These are phyloP conservation scores for Dinochytrium kinnereticum DNA, from an alignment of 371 early-diverging fungal genomes.

Conservation along the genomic window DNA sequence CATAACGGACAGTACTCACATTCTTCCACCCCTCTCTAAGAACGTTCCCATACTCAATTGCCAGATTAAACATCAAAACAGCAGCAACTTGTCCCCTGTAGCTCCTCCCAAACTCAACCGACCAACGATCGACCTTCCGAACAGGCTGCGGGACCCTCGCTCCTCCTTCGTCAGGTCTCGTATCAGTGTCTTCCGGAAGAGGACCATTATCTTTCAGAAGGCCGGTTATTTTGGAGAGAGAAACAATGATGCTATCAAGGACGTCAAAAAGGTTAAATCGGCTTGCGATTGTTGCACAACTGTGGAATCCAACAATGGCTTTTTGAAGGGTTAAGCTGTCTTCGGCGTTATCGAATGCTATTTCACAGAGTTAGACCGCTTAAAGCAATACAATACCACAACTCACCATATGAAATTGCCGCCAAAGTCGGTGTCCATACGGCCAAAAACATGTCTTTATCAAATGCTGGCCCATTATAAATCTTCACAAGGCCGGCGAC, in stretches of 20 bases:
- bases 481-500: constrained; percentile 54
- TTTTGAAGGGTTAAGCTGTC: constrained; percentile 79
- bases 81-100: constrained; percentile 88
- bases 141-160: constrained; percentile 36
- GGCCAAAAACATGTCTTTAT: constrained; percentile 68
- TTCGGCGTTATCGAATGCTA: constrained; percentile 82
- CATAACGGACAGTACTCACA: constrained; percentile 40
- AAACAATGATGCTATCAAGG: constrained; percentile 77
- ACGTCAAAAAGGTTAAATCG: constrained; percentile 75
- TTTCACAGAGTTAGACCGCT: background rate
- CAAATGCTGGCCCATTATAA: constrained; percentile 62
- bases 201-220: constrained; percentile 59
- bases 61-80: constrained; percentile 81
- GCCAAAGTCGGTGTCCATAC: constrained; percentile 69
- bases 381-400: background rate
- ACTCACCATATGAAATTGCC: constrained; percentile 70
- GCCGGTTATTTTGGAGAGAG: constrained; percentile 78
- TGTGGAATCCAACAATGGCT: constrained; percentile 79
- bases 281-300: constrained; percentile 77
- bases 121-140: constrained; percentile 51
- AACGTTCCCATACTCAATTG: constrained; percentile 72
- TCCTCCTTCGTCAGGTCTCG: constrained; percentile 68
- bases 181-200: constrained; percentile 52
- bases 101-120: constrained; percentile 86
- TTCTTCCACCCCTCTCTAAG: constrained; percentile 78